Evolutionary conservation across 768 basidiomycete genomes (phyloP).

Genomic region (Phlegmacium glaucopus): DNA sequence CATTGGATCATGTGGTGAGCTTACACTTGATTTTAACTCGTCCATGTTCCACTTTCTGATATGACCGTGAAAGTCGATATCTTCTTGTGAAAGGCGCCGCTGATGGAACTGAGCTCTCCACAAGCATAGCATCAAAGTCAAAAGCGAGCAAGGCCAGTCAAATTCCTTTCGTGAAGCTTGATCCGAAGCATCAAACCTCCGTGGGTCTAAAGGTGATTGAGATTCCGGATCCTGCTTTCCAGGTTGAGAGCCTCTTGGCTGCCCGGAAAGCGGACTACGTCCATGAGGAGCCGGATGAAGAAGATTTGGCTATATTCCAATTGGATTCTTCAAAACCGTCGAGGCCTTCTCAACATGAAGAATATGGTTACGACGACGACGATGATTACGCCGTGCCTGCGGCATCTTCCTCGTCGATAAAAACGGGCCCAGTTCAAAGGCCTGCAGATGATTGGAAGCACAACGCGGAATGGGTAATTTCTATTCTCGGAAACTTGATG

Average conservation of each 20-base stretch:
- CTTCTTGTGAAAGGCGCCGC: conserved; percentile 46
- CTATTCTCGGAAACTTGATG: conserved; percentile 43
- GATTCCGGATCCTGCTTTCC: conserved; percentile 57
- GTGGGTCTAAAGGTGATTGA: conserved; percentile 34
- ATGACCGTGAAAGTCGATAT: conserved; percentile 46
- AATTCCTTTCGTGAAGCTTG: conserved; percentile 44
- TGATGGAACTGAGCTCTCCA: conserved; percentile 1
- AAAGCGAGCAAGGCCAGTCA: conserved; percentile 15
- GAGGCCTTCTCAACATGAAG: conserved; percentile 12
- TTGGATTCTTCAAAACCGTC: conserved; percentile 16
- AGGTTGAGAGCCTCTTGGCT: conserved; percentile 45
- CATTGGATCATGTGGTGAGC: conserved; percentile 70
- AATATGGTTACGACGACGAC: conserved; percentile 27
- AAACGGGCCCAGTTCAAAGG: conserved; percentile 19
- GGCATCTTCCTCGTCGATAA: conserved; percentile 11
- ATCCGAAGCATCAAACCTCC: conserved; percentile 43
- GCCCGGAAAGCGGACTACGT: conserved; percentile 36
- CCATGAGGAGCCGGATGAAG: conserved; percentile 45
- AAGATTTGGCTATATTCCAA: conserved; percentile 46
- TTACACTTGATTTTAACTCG: background rate
- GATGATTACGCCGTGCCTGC: conserved; percentile 24
- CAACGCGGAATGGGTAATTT: conserved; percentile 44
- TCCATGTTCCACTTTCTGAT: background rate
- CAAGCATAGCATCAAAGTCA: conserved; percentile 5
- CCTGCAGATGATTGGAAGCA: conserved; percentile 52